Percentiles rank a stretch among this genome's conserved stretches.
phyloP scores from a whole-genome alignment of 371 early-diverging fungal genomes.

The Mortierella sp. region DNA sequence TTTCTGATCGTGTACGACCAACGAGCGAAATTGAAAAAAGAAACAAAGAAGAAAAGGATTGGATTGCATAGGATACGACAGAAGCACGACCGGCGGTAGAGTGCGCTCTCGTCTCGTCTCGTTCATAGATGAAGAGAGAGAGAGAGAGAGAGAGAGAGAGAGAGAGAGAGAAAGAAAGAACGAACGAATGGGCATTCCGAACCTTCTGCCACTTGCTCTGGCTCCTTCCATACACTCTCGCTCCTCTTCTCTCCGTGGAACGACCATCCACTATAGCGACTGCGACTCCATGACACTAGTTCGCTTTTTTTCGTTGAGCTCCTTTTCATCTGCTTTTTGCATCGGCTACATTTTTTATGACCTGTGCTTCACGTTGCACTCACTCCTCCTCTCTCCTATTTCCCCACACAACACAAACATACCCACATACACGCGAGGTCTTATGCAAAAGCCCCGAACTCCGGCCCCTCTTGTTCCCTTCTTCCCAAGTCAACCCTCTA shows the following conservation, averaged over 20 bases:
- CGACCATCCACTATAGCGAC: not conserved
- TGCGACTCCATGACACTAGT: not conserved
- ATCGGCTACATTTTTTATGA: not conserved
- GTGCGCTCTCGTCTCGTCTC: slow-evolving; percentile 3
- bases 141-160: not conserved
- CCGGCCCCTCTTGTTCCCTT: not conserved
- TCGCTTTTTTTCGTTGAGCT: not conserved
- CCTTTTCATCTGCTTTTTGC: not conserved
- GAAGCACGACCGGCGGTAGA: not conserved
- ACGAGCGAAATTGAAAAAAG: not conserved
- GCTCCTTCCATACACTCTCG: not conserved
- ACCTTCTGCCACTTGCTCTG: slow-evolving; percentile 12
- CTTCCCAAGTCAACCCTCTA: not conserved
- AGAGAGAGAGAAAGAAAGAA: not conserved
- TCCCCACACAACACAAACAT: not conserved
- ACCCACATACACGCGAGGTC: slow-evolving; percentile 1
- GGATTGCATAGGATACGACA: slow-evolving; percentile 3
- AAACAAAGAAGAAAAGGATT: not conserved
- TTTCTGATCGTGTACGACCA: slow-evolving; percentile 4
- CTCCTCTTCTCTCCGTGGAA: not conserved
- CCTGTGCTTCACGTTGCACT: not conserved
- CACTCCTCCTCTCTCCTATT: not conserved
- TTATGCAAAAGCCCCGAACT: not conserved
- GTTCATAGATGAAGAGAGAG: not conserved
- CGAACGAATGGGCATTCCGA: slow-evolving; percentile 6